These are phyloP conservation scores for Tulasnella sp. DNA, from an alignment of 768 basidiomycete genomes.

Conservation along the genomic window DNA sequence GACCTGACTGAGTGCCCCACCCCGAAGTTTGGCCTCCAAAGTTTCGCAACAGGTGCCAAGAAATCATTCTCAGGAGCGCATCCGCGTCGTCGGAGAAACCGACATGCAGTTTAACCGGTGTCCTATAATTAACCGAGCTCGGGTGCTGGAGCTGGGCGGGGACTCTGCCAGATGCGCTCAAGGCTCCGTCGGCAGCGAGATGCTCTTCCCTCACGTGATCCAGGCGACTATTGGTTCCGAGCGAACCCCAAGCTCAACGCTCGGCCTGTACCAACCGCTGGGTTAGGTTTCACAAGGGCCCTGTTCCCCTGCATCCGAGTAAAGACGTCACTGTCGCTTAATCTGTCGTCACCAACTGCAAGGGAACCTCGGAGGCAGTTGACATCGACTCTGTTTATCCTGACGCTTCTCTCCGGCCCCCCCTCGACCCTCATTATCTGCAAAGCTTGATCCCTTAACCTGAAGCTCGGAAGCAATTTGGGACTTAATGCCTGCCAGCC, in stretches of 20 bases:
- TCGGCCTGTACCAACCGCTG: too few species aligned
- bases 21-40: neutral
- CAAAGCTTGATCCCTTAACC: neutral
- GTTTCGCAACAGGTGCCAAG: neutral
- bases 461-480: neutral
- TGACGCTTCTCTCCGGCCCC: neutral
- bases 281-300: neutral
- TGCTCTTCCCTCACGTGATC: too few species aligned
- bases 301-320: neutral
- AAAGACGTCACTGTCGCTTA: neutral
- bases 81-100: neutral
- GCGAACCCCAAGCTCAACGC: too few species aligned
- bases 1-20: neutral
- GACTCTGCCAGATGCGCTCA: too few species aligned
- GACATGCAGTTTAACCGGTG: too few species aligned
- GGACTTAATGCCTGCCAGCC: neutral
- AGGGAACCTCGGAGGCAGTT: neutral
- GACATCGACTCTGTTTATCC: neutral
- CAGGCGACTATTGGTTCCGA: too few species aligned
- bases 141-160: neutral
- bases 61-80: neutral
- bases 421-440: neutral
- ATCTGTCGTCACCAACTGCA: neutral
- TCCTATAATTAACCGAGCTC: neutral
- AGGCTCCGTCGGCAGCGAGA: too few species aligned